Evolutionary conservation across 805 yeast species (phyloP), one percentile per base, ranked within the genome.

Genomic region (Candida argentea): DNA sequence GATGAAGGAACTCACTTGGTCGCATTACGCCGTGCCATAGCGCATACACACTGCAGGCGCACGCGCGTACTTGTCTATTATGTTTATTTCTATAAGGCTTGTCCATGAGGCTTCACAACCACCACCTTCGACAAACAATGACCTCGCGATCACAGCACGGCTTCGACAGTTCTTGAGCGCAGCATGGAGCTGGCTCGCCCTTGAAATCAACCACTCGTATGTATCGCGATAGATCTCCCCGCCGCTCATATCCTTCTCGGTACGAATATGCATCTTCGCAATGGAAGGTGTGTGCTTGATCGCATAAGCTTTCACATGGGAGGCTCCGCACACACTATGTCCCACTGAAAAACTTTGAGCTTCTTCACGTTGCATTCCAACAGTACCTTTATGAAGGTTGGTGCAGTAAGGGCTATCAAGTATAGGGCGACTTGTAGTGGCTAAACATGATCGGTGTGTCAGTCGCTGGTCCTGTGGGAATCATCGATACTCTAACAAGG

Each of bases 241-340:
- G 35, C 43, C 12, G 27, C 38, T 22, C 54, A 48, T 21, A 38
- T 48, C 24, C 30, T 48, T 8, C 28, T 39, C 25, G 29, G 41
- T 19, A 52, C 47, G 26, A 30, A 46, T 29, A 22, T 24, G 22
- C 21, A 18, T 24, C 26, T 39, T 11, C 18, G 26, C 17, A 48
- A 48, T 34, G 37, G 42, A 7, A 16, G 18, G 22, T 48, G 16
- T 24, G 50, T 46, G 16, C 49, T 52, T 13, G 41, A 48, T 26
- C 39, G 41, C 25, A 48, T 46, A 34, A 20, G 25, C 26, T 23
- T 25, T 20, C 43, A 34, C 34, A 39, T 41, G 33, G 46, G 46
- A n/a, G 51, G 46, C n/a, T 30, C 28, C 4, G 38, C 49, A 15
- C 37, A 42, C 29, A 39, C 37, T 20, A 28, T 48, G 25, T 12